phyloP scores from a whole-genome alignment of 371 early-diverging fungal genomes.

The Nematocida sp. region DNA sequence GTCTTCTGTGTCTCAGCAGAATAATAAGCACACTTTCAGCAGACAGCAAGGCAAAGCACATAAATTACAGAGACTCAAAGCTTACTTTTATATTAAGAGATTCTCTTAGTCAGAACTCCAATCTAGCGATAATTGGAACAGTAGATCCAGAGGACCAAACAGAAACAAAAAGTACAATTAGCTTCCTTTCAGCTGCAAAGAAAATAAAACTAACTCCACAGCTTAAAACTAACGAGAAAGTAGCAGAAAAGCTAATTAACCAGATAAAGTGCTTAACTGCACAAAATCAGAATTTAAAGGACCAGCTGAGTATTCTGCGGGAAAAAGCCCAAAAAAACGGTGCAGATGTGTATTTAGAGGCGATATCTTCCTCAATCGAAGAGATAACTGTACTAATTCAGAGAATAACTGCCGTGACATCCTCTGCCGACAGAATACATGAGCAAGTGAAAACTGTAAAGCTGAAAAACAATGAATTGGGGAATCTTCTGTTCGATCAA shows the following conservation, averaged over 20 bases:
- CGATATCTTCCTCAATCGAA: neutral
- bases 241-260: constrained; percentile 60
- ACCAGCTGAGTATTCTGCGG: constrained; percentile 24
- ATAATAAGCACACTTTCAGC: constrained; percentile 74
- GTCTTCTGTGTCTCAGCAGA: constrained; percentile 74
- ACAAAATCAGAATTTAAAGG: constrained; percentile 65
- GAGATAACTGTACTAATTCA: neutral
- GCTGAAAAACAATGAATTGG: neutral
- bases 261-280: constrained; percentile 58
- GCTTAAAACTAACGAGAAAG: constrained; percentile 59
- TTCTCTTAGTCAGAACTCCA: constrained; percentile 75
- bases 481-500: neutral
- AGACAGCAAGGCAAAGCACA: constrained; percentile 72
- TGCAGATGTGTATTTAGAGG: neutral
- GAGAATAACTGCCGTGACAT: neutral
- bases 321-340: neutral
- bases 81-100: constrained; percentile 75
- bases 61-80: constrained; percentile 76
- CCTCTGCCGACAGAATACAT: neutral
- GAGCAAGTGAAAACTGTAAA: neutral
- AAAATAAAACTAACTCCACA: constrained; percentile 67
- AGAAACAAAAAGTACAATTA: constrained; percentile 67
- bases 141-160: constrained; percentile 61
- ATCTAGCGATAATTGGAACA: constrained; percentile 74
- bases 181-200: constrained; percentile 65